Conservation (phyloP, 108 stramenopile genomes). For the Skeletonema marinoi region DNA sequence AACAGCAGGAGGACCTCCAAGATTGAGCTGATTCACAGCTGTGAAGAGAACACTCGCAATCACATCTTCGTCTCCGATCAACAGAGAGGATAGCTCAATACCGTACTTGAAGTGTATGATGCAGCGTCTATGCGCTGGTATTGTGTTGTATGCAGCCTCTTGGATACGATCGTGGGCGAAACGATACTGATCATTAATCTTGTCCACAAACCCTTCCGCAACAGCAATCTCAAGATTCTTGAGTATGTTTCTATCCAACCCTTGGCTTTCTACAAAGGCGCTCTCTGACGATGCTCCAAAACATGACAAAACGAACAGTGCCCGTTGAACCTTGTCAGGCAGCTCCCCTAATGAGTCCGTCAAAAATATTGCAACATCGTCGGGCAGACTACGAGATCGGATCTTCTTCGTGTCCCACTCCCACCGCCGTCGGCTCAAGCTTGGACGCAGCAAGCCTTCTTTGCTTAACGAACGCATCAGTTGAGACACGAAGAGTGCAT, state of each 20-base stretch:
- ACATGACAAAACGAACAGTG: background rate
- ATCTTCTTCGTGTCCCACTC: background rate
- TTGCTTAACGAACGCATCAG: background rate
- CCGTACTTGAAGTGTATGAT: background rate
- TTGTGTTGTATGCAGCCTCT: background rate
- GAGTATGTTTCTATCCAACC: background rate
- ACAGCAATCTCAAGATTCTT: slow-evolving; percentile 5
- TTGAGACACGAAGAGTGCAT: slow-evolving; percentile 9
- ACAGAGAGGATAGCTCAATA: background rate
- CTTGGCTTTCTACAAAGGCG: slow-evolving; percentile 2
- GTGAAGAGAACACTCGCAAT: background rate
- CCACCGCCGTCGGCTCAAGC: background rate
- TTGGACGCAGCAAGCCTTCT: background rate
- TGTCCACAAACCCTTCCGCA: slow-evolving; percentile 3
- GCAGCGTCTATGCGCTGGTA: background rate
- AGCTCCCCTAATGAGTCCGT: background rate
- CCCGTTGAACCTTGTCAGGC: background rate
- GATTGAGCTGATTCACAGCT: background rate
- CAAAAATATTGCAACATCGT: background rate
- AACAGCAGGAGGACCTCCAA: background rate
- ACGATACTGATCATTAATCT: slow-evolving; percentile 1
- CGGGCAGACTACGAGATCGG: background rate
- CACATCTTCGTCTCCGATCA: too few species aligned
- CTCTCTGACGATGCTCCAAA: slow-evolving; percentile 12
- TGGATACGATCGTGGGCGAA: too few species aligned